A percentile compares a stretch with the other conserved stretches of the same genome.
Conservation (phyloP, 768 basidiomycete species). For the Leccinum sublutescens region DNA sequence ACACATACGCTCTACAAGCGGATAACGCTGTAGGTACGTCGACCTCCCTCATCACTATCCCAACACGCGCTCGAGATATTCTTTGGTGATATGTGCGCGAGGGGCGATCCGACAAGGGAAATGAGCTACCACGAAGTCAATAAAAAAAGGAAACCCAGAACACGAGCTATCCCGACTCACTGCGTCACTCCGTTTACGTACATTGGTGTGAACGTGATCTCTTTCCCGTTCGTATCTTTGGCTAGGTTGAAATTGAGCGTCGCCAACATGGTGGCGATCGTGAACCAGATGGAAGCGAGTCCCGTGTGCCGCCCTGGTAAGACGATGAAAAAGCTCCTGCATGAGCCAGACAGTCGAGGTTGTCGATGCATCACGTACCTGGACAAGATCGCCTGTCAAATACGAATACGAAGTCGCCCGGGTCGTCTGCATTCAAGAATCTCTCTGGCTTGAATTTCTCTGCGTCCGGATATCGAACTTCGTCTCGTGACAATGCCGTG, state of each 20-base stretch:
- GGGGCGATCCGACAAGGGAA: neutral
- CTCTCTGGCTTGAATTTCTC: slow-evolving; percentile 12
- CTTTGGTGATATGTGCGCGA: slow-evolving; percentile 6
- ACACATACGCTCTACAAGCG: too few species aligned
- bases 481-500: neutral
- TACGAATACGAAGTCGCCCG: neutral
- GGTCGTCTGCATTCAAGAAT: slow-evolving; percentile 1
- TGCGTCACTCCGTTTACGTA: neutral
- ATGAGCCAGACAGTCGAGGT: neutral
- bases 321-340: neutral
- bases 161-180: neutral
- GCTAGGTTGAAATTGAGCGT: neutral
- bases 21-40: neutral
- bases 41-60: neutral
- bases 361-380: neutral
- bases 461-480: slow-evolving; percentile 8
- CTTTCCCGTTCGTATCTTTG: neutral
- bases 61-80: neutral
- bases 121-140: neutral
- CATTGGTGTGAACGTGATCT: neutral
- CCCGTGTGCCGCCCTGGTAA: neutral
- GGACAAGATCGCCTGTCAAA: neutral
- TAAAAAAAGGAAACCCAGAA: neutral
- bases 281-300: neutral
- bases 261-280: neutral